phyloP scores from a whole-genome alignment of 2,329 filamentous ascomycete genomes.

The Xylariaceae sp. region DNA sequence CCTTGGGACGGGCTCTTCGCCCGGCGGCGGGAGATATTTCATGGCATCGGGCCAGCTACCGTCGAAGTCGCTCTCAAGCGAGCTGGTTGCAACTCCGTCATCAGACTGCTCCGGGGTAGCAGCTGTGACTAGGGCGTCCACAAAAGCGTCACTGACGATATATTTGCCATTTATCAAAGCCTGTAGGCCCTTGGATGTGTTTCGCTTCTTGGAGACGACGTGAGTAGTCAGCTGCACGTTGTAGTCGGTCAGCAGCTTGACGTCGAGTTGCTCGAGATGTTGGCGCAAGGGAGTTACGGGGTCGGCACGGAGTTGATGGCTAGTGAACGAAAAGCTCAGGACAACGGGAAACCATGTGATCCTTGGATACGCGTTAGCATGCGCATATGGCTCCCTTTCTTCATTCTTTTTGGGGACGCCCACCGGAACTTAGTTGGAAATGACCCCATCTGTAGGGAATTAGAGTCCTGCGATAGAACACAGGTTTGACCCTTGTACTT shows the following conservation, averaged over 20 bases:
- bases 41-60: constrained; percentile 68
- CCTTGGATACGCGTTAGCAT: constrained; percentile 32
- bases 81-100: constrained; percentile 41
- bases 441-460: constrained; percentile 64
- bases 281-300: constrained; percentile 55
- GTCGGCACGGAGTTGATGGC: constrained; percentile 60
- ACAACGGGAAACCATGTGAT: constrained; percentile 74
- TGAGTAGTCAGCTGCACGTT: constrained; percentile 68
- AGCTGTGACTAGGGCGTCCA: constrained; percentile 62
- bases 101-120: constrained; percentile 40
- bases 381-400: too few species aligned
- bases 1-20: constrained; percentile 66
- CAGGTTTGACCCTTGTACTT: constrained; percentile 57
- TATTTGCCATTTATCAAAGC: constrained; percentile 74
- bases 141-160: constrained; percentile 66
- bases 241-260: constrained; percentile 76
- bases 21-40: constrained; percentile 64
- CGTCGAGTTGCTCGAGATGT: constrained; percentile 73
- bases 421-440: constrained; percentile 58
- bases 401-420: constrained; percentile 7
- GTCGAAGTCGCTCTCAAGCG: constrained; percentile 74
- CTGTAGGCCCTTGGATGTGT: constrained; percentile 79
- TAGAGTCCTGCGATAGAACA: constrained; percentile 48
- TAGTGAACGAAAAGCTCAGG: constrained; percentile 72
- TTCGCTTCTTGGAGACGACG: constrained; percentile 81